Conservation (phyloP, 2,329 filamentous ascomycete genomes). For the Exophiala bonariae region DNA sequence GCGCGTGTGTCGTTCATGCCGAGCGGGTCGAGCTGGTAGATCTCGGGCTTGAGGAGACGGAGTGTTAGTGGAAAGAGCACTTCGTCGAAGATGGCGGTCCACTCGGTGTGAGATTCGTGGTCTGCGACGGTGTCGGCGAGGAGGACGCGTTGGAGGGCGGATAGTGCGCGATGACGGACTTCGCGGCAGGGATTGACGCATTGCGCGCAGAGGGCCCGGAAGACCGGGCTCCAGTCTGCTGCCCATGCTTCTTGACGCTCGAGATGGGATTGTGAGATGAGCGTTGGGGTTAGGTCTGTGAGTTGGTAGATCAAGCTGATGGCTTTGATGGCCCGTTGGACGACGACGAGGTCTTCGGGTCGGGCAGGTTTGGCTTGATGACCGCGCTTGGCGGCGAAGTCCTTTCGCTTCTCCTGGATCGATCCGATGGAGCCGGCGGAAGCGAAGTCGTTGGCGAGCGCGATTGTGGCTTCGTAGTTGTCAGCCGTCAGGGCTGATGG, state of each 20-base stretch:
- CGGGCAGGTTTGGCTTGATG: conserved; percentile 24
- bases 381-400: conserved; percentile 26
- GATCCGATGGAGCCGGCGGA: conserved; percentile 67
- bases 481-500: conserved; percentile 86
- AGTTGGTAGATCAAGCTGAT: conserved; percentile 79
- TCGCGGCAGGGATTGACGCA: conserved; percentile 94
- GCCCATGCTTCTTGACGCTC: conserved; percentile 92
- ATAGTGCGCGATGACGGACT: conserved; percentile 84
- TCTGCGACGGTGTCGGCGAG: conserved; percentile 73
- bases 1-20: conserved; percentile 97
- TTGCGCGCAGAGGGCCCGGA: conserved; percentile 82
- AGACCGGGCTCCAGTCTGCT: conserved; percentile 95
- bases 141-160: conserved; percentile 79
- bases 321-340: conserved; percentile 76
- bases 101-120: conserved; percentile 59
- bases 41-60: conserved; percentile 85
- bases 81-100: conserved; percentile 92
- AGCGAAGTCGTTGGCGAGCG: conserved; percentile 85
- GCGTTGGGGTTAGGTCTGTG: conserved; percentile 75
- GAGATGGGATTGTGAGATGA: conserved; percentile 91
- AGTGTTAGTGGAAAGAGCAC: conserved; percentile 90
- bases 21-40: conserved; percentile 84
- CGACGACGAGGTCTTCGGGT: conserved; percentile 66
- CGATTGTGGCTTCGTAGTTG: conserved; percentile 88
- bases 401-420: conserved; percentile 27